Evolutionary conservation across 2,329 filamentous ascomycete genomes (phyloP), one percentile per base, ranked within the genome.

Genomic region (Monosporascus cannonballus): DNA sequence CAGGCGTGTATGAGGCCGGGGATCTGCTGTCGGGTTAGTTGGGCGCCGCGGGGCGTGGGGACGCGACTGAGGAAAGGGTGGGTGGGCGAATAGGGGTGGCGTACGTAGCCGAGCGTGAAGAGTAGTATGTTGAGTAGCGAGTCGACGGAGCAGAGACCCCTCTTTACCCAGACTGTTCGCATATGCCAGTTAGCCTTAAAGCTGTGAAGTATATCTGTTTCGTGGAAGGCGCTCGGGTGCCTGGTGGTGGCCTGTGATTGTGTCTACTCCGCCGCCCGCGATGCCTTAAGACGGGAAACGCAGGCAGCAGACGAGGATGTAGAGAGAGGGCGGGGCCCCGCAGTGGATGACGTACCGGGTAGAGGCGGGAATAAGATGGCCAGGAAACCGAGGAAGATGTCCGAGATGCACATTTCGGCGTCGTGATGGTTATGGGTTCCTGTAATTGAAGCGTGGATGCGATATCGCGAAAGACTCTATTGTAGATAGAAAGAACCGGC

Each of bases 61-160:
- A 38, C 30, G 25, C 11, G 30, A 49, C 27, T 50, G 36, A 70
- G 68, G 39, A 14, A 17, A 30, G 4, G 50, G 47, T 46, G 41
- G 49, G 27, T 27, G 25, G 50, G 25, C 20, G 27, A 7, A 25
- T n/a, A 38, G 44, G 41, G 34, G 27, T 39, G 41, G 69, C 75
- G 49, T 70, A 79, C 76, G 67, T 79, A 90, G 63, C 86, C 89
- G 22, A 93, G 83, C 51, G 83, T 69, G 71, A 88, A 94, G 64
- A 97, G 90, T 47, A 92, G 86, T 70, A 97, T 86, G 76, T 99
- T 99, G 77, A 99, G 96, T 64, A 97, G 66, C 8, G 89, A 93
- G 74, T 97, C 94, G 53, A 86, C 90, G 57, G 86, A 89, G 78
- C 94, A 99, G 73, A 99, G 79, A 59, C 94, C 94, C 65, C 87